Conservation (phyloP, 169 alveolate genomes). For the Perkinsus chesapeaki region DNA sequence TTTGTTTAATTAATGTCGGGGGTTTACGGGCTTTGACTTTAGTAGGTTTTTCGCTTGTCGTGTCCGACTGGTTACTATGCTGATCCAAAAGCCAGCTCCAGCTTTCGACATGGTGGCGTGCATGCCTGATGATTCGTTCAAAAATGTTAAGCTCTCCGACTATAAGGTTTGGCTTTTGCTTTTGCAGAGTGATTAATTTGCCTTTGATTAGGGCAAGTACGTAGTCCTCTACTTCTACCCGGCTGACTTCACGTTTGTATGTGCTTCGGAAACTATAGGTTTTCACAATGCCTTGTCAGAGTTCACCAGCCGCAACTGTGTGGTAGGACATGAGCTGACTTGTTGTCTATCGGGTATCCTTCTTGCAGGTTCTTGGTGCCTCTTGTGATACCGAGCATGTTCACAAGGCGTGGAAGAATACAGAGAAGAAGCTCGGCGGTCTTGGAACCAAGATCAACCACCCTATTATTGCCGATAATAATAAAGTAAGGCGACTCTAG, state of each 20-base stretch:
- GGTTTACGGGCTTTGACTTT: not conserved
- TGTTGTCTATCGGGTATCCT: not conserved
- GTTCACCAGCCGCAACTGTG: constrained; percentile 76
- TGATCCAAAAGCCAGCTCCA: constrained; percentile 80
- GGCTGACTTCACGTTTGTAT: constrained; percentile 97
- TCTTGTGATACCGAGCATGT: constrained; percentile 92
- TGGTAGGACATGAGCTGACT: not conserved
- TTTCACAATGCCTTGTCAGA: constrained; percentile 82
- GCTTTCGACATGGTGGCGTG: constrained; percentile 86
- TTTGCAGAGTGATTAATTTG: not conserved
- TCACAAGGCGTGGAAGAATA: constrained; percentile 91
- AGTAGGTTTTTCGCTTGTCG: too few species aligned
- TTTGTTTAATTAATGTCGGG: not conserved
- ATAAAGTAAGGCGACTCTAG: not conserved
- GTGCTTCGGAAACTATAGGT: constrained; percentile 98
- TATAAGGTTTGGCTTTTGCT: constrained; percentile 70
- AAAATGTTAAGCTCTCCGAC: constrained; percentile 74
- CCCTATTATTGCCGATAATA: not conserved
- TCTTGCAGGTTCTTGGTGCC: constrained; percentile 65
- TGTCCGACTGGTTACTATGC: too few species aligned
- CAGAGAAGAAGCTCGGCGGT: constrained; percentile 32
- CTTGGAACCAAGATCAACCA: not conserved
- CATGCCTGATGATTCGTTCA: constrained; percentile 84
- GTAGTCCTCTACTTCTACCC: constrained; percentile 97
- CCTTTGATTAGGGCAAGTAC: constrained; percentile 50